Percentiles rank a stretch among this genome's conserved stretches.
phyloP scores from a whole-genome alignment of 371 early-diverging fungal genomes.

The Basidiobolus meristosporus region DNA sequence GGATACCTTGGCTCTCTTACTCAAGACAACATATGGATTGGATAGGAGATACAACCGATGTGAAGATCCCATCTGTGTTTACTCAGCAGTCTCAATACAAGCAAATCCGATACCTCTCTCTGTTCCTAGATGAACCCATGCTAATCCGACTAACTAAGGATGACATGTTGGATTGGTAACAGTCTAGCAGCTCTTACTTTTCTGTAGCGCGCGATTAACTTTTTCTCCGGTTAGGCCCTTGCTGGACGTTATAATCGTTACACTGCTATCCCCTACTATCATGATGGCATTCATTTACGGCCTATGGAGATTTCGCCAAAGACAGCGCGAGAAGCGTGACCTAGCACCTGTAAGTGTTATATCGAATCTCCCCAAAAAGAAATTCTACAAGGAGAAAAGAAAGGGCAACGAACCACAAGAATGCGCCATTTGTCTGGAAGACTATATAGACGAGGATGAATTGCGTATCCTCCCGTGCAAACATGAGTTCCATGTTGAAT shows the following conservation, averaged over 20 bases:
- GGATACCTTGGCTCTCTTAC: background rate
- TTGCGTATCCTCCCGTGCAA: constrained; percentile 69
- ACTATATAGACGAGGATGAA: constrained; percentile 56
- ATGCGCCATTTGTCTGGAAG: constrained; percentile 89
- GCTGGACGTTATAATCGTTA: constrained; percentile 43
- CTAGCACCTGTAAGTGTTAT: constrained; percentile 47
- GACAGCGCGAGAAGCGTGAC: constrained; percentile 29
- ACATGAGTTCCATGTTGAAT: constrained; percentile 79
- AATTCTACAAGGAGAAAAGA: constrained; percentile 28
- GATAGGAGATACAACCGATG: constrained; percentile 48
- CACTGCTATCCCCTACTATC: constrained; percentile 41
- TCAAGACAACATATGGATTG: background rate
- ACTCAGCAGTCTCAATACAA: constrained; percentile 39
- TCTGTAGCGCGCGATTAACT: background rate
- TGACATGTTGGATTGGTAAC: constrained; percentile 10
- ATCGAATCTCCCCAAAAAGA: constrained; percentile 27
- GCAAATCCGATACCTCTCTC: constrained; percentile 15
- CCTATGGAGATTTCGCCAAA: constrained; percentile 36
- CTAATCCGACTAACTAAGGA: constrained; percentile 14
- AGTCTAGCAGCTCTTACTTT: too few species aligned
- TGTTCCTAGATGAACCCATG: constrained; percentile 17
- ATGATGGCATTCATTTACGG: constrained; percentile 47
- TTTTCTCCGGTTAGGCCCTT: constrained; percentile 20
- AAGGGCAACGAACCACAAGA: constrained; percentile 40
- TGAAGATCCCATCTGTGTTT: constrained; percentile 56